Conservation (phyloP, 2,329 filamentous ascomycete genomes). For the Microascus cirrosus region DNA sequence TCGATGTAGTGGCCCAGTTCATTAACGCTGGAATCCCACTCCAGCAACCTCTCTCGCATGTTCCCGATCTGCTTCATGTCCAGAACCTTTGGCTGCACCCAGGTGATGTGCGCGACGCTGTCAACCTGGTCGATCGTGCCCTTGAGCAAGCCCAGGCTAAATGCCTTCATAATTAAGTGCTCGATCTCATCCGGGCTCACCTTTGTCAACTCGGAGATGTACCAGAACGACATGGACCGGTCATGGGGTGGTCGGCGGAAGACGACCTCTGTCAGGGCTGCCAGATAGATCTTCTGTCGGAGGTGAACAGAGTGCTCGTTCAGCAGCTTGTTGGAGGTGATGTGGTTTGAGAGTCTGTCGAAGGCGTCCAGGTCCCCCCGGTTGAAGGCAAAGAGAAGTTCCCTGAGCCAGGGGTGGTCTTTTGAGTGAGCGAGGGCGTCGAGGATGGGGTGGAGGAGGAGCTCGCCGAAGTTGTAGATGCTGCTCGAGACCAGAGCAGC, state of each 20-base stretch:
- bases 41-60: constrained; percentile 77
- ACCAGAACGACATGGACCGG: constrained; percentile 82
- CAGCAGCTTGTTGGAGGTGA: constrained; percentile 69
- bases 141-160: constrained; percentile 79
- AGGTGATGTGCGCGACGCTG: constrained; percentile 87
- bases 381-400: constrained; percentile 97
- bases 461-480: constrained; percentile 99
- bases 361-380: constrained; percentile 83
- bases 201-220: constrained; percentile 86
- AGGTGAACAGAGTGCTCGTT: constrained; percentile 72
- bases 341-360: constrained; percentile 70
- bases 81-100: constrained; percentile 97
- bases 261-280: constrained; percentile 87
- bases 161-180: constrained; percentile 97
- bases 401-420: constrained; percentile 76
- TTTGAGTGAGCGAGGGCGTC: constrained; percentile 63
- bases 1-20: constrained; percentile 97
- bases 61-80: constrained; percentile 91
- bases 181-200: constrained; percentile 87
- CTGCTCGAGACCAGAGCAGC: constrained; percentile 86
- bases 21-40: constrained; percentile 96
- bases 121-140: constrained; percentile 96
- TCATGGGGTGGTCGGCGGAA: constrained; percentile 94
- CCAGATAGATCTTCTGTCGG: constrained; percentile 96
- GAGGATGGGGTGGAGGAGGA: constrained; percentile 93